Conservation (phyloP, 352 stramenopile species). For the Pythium sukuiense region DNA sequence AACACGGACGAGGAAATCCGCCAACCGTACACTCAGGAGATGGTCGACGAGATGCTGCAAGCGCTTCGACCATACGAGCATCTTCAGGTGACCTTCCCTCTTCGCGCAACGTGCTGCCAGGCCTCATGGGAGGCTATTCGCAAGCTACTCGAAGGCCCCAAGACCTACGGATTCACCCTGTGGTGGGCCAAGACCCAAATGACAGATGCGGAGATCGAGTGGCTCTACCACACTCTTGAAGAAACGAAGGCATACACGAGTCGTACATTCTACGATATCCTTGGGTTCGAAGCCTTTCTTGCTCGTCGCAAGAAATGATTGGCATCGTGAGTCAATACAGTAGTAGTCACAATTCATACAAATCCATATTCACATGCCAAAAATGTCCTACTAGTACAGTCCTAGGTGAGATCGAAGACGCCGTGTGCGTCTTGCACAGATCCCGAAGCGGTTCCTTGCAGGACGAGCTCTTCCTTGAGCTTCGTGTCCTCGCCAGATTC, state of each 20-base stretch:
- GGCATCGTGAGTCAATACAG: background rate
- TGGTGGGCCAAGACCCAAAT: constrained; percentile 71
- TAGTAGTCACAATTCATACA: constrained; percentile 3
- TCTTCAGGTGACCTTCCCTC: constrained; percentile 61
- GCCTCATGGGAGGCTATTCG: constrained; percentile 54
- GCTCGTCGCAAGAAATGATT: constrained; percentile 22
- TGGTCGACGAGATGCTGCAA: constrained; percentile 60
- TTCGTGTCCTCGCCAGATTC: background rate
- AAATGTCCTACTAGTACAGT: background rate
- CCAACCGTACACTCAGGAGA: constrained; percentile 48
- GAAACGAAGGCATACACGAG: constrained; percentile 26
- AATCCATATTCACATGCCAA: background rate
- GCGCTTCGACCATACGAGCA: constrained; percentile 44
- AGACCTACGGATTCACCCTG: constrained; percentile 62
- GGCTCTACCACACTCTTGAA: constrained; percentile 62
- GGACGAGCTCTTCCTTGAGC: background rate
- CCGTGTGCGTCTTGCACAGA: background rate
- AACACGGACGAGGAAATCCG: constrained; percentile 47
- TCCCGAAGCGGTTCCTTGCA: background rate
- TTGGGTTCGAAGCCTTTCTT: constrained; percentile 59
- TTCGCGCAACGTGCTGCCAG: constrained; percentile 59
- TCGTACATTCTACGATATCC: constrained; percentile 76
- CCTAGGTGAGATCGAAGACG: constrained; percentile 21
- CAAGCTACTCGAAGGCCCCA: constrained; percentile 33
- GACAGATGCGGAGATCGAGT: constrained; percentile 49